Evolutionary conservation across 768 basidiomycete genomes (phyloP).

Genomic region (Auricularia sp.): DNA sequence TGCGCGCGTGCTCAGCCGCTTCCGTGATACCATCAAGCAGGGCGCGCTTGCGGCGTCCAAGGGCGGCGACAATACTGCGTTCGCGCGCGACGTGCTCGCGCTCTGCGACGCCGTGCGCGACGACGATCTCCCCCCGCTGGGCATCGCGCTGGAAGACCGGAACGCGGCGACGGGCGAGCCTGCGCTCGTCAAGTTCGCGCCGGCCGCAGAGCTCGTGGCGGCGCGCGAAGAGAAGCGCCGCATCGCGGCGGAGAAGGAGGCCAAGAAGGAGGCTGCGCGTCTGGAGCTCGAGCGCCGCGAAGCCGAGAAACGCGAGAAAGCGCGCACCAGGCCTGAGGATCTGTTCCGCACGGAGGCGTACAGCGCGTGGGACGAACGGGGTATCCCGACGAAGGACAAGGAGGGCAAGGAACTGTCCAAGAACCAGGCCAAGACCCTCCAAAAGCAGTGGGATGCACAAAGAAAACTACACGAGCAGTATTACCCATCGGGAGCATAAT

Average conservation of each 20-base stretch:
- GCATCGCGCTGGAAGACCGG: slow-evolving; percentile 83
- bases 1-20: slow-evolving; percentile 70
- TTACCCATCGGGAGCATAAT: neutral
- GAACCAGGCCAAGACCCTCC: slow-evolving; percentile 61
- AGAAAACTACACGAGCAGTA: slow-evolving; percentile 71
- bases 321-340: slow-evolving; percentile 58
- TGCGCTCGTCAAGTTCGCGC: slow-evolving; percentile 85
- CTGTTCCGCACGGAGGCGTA: slow-evolving; percentile 82
- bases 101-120: slow-evolving; percentile 88
- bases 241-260: slow-evolving; percentile 73
- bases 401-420: slow-evolving; percentile 82
- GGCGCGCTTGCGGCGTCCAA: slow-evolving; percentile 67
- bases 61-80: slow-evolving; percentile 24
- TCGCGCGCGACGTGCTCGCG: slow-evolving; percentile 65
- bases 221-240: slow-evolving; percentile 84
- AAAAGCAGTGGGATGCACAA: slow-evolving; percentile 66
- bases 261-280: slow-evolving; percentile 49
- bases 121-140: slow-evolving; percentile 80
- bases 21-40: slow-evolving; percentile 81
- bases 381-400: slow-evolving; percentile 75
- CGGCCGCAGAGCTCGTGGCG: slow-evolving; percentile 69
- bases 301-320: slow-evolving; percentile 74
- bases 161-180: neutral
- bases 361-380: slow-evolving; percentile 73
- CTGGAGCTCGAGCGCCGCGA: slow-evolving; percentile 40